Percentiles rank a stretch among this genome's conserved stretches.
phyloP scores from a whole-genome alignment of 2,329 filamentous ascomycete species.

The Domatiomyces catenatus region DNA sequence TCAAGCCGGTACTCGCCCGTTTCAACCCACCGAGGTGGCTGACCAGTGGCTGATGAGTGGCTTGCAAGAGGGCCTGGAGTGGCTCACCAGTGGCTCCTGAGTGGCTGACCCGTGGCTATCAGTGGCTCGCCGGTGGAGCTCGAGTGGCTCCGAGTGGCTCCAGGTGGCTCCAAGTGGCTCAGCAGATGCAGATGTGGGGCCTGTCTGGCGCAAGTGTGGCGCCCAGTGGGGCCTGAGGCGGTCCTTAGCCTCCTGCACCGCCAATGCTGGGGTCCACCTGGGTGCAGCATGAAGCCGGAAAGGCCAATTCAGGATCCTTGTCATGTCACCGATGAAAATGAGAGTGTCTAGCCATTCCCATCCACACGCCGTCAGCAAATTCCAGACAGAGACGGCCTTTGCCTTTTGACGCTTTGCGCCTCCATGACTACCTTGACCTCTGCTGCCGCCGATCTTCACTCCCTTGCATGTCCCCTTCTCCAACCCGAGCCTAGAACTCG shows the following conservation, averaged over 20 bases:
- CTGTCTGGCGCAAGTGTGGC: not conserved
- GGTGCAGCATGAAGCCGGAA: not conserved
- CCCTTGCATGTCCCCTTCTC: not conserved
- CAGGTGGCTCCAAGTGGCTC: not conserved
- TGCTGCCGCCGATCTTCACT: not conserved
- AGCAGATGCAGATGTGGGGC: not conserved
- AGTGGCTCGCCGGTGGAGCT: no score
- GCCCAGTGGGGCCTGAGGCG: not conserved
- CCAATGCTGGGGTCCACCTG: not conserved
- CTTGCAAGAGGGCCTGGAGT: not conserved
- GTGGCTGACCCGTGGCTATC: no score
- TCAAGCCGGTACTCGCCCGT: not conserved
- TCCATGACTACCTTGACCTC: not conserved
- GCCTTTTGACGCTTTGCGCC: not conserved
- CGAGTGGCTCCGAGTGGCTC: not conserved
- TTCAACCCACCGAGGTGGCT: not conserved
- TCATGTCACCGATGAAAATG: not conserved
- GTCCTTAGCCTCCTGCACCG: not conserved
- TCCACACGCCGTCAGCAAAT: slow-evolving; percentile 1
- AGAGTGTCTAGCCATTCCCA: slow-evolving; percentile 1
- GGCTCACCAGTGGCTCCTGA: not conserved
- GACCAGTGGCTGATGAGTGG: not conserved
- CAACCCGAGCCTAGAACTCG: not conserved
- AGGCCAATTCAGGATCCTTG: not conserved
- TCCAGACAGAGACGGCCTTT: not conserved